Percentiles rank a stretch among this genome's conserved stretches.
Evolutionary conservation across 2,329 filamentous ascomycete genomes (phyloP).

Genomic region (Sphaerulina musiva): DNA sequence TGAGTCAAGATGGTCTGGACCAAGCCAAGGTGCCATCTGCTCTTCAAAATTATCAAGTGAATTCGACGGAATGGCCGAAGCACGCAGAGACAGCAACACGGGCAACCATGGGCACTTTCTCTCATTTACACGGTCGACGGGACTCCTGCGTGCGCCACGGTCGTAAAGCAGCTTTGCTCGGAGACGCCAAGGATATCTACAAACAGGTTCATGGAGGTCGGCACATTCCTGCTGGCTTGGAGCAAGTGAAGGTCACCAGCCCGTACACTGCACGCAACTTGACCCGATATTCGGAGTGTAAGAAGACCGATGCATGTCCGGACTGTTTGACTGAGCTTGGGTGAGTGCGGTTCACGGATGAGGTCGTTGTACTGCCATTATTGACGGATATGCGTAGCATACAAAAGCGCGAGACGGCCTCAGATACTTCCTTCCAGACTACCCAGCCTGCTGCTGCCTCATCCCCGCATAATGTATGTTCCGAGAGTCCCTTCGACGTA

Average conservation of each 20-base stretch:
- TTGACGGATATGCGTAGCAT: slow-evolving; percentile 13
- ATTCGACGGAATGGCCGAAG: background rate
- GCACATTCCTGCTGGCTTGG: slow-evolving; percentile 27
- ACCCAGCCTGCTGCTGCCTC: background rate
- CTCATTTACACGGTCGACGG: slow-evolving; percentile 24
- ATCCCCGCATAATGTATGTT: background rate
- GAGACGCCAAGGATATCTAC: slow-evolving; percentile 24
- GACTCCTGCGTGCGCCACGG: slow-evolving; percentile 31
- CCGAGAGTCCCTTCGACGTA: background rate
- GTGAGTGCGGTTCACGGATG: background rate
- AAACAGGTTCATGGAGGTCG: slow-evolving; percentile 27
- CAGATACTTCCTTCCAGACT: background rate
- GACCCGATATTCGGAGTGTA: slow-evolving; percentile 3
- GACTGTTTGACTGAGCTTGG: slow-evolving; percentile 30
- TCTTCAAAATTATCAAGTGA: background rate
- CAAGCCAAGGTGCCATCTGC: background rate
- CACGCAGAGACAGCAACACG: background rate
- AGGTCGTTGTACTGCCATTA: too few relatives aligned
- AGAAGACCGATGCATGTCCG: slow-evolving; percentile 26
- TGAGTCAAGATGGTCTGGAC: background rate
- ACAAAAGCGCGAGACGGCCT: slow-evolving; percentile 19
- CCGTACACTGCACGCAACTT: slow-evolving; percentile 17
- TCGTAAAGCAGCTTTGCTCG: slow-evolving; percentile 17
- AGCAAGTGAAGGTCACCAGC: slow-evolving; percentile 29
- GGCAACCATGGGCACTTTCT: slow-evolving; percentile 4